These are phyloP conservation scores for Pseudopyricularia javanii DNA, from an alignment of 2,329 filamentous ascomycete species.

Conservation along the genomic window DNA sequence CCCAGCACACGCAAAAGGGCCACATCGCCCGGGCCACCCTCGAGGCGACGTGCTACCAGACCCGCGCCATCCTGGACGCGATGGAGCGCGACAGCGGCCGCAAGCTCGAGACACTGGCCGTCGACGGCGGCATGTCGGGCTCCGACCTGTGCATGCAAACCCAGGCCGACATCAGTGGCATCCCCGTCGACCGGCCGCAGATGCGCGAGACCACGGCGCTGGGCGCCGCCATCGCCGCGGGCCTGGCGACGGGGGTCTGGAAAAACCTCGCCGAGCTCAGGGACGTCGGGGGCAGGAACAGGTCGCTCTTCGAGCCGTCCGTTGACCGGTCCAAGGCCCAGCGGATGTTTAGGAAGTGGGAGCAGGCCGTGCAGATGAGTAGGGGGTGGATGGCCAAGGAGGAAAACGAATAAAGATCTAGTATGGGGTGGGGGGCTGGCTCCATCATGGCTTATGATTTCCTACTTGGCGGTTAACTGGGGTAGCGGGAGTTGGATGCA, in stretches of 20 bases:
- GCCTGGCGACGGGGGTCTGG: conserved; percentile 74
- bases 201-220: conserved; percentile 89
- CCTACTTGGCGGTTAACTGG: not conserved
- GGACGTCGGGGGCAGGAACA: conserved; percentile 57
- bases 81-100: conserved; percentile 82
- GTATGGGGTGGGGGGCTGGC: not conserved
- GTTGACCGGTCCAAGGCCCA: conserved; percentile 22
- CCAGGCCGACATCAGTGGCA: conserved; percentile 73
- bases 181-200: conserved; percentile 69
- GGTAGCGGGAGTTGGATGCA: not conserved
- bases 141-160: conserved; percentile 86
- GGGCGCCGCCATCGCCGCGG: conserved; percentile 79
- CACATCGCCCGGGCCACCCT: conserved; percentile 84
- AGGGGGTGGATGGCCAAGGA: conserved; percentile 32
- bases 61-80: conserved; percentile 79
- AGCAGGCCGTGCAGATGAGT: conserved; percentile 47
- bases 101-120: conserved; percentile 61
- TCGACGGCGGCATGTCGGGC: conserved; percentile 83
- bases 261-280: conserved; percentile 60
- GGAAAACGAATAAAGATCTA: not conserved
- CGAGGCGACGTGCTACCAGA: conserved; percentile 87
- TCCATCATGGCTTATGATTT: no score
- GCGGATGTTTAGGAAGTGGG: conserved; percentile 39
- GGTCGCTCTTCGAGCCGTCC: conserved; percentile 57
- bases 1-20: conserved; percentile 71